Evolutionary conservation across 2,329 filamentous ascomycete genomes (phyloP).

Genomic region (Penicillium hordei): DNA sequence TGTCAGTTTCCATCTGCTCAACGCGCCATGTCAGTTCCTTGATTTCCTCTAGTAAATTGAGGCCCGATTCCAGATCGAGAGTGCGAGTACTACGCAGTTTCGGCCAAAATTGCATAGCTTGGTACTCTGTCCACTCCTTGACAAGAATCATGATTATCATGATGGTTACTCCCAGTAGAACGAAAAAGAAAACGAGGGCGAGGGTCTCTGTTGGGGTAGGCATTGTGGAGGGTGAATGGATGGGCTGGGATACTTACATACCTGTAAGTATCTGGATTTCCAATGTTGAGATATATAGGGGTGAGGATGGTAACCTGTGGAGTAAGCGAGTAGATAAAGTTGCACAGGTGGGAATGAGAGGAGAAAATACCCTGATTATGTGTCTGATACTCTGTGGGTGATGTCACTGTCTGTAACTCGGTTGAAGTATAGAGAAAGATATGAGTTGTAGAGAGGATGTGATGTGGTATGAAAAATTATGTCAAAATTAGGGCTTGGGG

Average conservation of each 20-base stretch:
- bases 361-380: background rate
- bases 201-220: background rate
- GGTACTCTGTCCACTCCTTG: slow-evolving; percentile 9
- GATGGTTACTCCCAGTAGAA: background rate
- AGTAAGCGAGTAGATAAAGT: background rate
- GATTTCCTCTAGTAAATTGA: background rate
- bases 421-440: background rate
- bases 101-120: slow-evolving; percentile 8
- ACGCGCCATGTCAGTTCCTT: background rate
- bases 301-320: background rate
- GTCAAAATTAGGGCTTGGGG: background rate
- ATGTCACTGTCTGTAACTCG: background rate
- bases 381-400: background rate
- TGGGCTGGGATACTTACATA: background rate
- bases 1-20: background rate
- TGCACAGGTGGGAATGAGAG: background rate
- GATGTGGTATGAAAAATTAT: background rate
- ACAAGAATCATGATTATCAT: slow-evolving; percentile 7
- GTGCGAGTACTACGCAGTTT: slow-evolving; percentile 2
- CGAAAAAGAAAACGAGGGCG: background rate
- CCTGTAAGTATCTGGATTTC: background rate
- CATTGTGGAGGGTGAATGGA: background rate
- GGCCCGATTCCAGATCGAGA: slow-evolving; percentile 6
- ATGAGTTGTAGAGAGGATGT: background rate
- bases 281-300: background rate